phyloP scores from a whole-genome alignment of 2,329 filamentous ascomycete genomes.

The Botrytis byssoidea region DNA sequence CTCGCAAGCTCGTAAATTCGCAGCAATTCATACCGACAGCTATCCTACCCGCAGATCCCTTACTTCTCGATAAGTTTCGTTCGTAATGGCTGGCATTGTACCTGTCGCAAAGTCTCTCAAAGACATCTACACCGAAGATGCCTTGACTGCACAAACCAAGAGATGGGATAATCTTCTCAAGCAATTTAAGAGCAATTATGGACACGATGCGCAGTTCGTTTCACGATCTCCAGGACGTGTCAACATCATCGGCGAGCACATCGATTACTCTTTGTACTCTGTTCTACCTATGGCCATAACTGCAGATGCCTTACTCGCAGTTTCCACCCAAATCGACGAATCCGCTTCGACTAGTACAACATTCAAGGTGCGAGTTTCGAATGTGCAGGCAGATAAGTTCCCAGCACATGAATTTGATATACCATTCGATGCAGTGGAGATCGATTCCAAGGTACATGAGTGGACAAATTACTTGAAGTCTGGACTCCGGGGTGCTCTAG shows the following conservation, averaged over 20 bases:
- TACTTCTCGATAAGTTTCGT: constrained; percentile 1
- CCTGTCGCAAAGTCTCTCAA: constrained; percentile 72
- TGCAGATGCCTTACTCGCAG: constrained; percentile 85
- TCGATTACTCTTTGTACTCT: constrained; percentile 96
- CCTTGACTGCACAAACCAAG: constrained; percentile 62
- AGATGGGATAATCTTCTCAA: constrained; percentile 75
- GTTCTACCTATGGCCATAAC: constrained; percentile 95
- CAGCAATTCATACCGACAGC: constrained; percentile 11
- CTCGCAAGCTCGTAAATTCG: neutral
- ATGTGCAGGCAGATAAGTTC: constrained; percentile 75
- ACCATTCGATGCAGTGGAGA: constrained; percentile 63
- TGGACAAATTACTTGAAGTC: constrained; percentile 99
- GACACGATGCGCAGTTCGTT: constrained; percentile 72
- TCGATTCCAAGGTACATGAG: constrained; percentile 81
- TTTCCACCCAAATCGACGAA: constrained; percentile 52
- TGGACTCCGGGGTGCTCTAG: constrained; percentile 77
- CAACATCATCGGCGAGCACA: constrained; percentile 98
- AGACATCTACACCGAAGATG: constrained; percentile 80
- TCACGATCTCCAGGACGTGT: constrained; percentile 90
- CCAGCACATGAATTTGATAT: constrained; percentile 72
- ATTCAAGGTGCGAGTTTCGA: constrained; percentile 73
- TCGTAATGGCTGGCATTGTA: constrained; percentile 57
- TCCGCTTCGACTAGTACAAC: constrained; percentile 46
- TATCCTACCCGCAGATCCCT: constrained; percentile 23
- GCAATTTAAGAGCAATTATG: constrained; percentile 70